A percentile compares a stretch with the other conserved stretches of the same genome.
These are phyloP conservation scores for Amesomyces nigricolor DNA, from an alignment of 2,329 filamentous ascomycete genomes.

Conservation along the genomic window DNA sequence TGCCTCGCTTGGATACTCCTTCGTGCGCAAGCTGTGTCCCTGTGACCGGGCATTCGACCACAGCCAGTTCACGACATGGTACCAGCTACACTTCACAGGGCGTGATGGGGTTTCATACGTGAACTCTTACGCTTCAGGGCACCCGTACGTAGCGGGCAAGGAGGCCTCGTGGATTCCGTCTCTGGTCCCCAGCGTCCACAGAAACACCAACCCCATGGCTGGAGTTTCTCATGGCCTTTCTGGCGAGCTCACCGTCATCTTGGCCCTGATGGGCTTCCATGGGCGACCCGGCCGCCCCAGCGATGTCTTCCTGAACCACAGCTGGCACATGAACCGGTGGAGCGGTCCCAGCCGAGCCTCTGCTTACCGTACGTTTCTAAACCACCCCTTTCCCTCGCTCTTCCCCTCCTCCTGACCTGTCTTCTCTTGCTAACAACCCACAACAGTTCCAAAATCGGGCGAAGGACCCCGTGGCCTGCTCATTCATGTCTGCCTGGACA, in stretches of 20 bases:
- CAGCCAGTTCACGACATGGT: slow-evolving; percentile 20
- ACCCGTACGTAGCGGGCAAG: slow-evolving; percentile 31
- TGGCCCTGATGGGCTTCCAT: slow-evolving; percentile 38
- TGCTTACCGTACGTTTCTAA: slow-evolving; percentile 14
- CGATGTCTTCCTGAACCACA: slow-evolving; percentile 25
- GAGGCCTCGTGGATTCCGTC: slow-evolving; percentile 36
- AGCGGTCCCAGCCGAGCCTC: background rate
- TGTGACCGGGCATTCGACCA: too few species aligned
- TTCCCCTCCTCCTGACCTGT: background rate
- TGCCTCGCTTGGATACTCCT: slow-evolving; percentile 14
- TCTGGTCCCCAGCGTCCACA: slow-evolving; percentile 33
- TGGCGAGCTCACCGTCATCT: slow-evolving; percentile 35
- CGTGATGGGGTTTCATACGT: slow-evolving; percentile 30
- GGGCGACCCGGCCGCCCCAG: slow-evolving; percentile 16
- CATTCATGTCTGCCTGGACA: slow-evolving; percentile 24
- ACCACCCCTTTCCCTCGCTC: background rate
- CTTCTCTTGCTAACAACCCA: background rate
- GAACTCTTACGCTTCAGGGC: slow-evolving; percentile 20
- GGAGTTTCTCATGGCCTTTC: slow-evolving; percentile 32
- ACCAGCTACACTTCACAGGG: slow-evolving; percentile 29
- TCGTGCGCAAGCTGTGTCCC: slow-evolving; percentile 18
- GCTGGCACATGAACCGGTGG: slow-evolving; percentile 20
- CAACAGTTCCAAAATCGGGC: slow-evolving; percentile 22
- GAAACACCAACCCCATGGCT: slow-evolving; percentile 8
- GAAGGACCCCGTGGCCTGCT: slow-evolving; percentile 32